Conservation (phyloP, 1,284 basidiomycete genomes). For the Cutaneotrichosporon cyanovorans region DNA sequence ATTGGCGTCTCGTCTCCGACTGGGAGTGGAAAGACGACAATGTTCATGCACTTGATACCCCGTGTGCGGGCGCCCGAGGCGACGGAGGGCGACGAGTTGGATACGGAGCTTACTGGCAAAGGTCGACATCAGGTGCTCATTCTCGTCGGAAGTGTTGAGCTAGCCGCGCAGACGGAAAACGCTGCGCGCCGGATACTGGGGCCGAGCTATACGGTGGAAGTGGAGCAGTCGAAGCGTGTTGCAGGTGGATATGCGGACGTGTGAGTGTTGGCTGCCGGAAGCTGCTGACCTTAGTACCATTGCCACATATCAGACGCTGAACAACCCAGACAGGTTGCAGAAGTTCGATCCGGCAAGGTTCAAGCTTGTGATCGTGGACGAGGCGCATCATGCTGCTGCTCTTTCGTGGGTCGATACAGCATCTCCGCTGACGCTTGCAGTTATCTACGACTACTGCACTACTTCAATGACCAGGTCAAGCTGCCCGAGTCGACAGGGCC, state of each 20-base stretch:
- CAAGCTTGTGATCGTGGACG: constrained; percentile 83
- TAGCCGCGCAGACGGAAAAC: constrained; percentile 77
- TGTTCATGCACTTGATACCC: constrained; percentile 73
- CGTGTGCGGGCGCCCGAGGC: constrained; percentile 5
- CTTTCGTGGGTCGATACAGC: constrained; percentile 55
- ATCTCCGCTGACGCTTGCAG: constrained; percentile 8
- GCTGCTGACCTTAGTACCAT: constrained; percentile 56
- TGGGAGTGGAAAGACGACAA: constrained; percentile 86
- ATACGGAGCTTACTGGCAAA: not conserved
- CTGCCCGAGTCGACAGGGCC: constrained; percentile 25
- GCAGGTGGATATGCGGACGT: constrained; percentile 80
- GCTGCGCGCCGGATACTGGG: constrained; percentile 65
- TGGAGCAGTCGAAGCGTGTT: constrained; percentile 74
- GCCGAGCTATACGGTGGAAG: constrained; percentile 64
- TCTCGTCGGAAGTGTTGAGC: constrained; percentile 52
- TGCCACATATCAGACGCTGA: constrained; percentile 85
- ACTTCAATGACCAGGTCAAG: constrained; percentile 34
- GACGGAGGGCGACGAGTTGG: not conserved
- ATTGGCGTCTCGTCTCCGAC: constrained; percentile 92
- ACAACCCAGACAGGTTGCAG: constrained; percentile 57
- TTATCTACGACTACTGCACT: constrained; percentile 36
- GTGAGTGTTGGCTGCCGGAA: constrained; percentile 47
- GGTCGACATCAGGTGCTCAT: constrained; percentile 24
- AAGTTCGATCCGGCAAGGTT: constrained; percentile 69
- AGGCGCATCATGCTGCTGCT: constrained; percentile 92